Conservation (phyloP, 768 basidiomycete genomes). For the Hypholoma sublateritium region DNA sequence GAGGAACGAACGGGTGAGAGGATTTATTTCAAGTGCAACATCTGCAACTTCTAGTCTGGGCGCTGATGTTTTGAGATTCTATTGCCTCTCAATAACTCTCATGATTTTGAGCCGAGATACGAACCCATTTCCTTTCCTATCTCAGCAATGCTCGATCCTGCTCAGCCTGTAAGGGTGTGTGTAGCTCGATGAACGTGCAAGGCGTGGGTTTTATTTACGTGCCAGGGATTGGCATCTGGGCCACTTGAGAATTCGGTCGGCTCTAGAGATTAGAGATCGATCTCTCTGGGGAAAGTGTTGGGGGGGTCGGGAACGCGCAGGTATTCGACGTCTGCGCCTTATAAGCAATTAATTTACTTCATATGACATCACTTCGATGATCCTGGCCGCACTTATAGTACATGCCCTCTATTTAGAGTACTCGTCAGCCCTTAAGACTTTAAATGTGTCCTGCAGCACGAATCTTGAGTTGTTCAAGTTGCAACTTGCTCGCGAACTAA, state of each 20-base stretch:
- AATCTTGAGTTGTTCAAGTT: constrained; percentile 1
- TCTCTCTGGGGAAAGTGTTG: too few species aligned
- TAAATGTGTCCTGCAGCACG: neutral
- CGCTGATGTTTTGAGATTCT: too few species aligned
- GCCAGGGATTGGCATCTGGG: too few species aligned
- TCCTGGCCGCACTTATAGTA: neutral
- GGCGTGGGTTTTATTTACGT: too few species aligned
- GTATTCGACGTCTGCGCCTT: neutral
- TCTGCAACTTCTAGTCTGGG: too few species aligned
- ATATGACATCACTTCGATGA: neutral
- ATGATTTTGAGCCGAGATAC: neutral
- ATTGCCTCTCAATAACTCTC: too few species aligned
- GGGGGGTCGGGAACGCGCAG: too few species aligned
- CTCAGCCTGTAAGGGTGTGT: neutral
- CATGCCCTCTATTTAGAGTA: neutral
- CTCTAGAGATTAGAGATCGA: too few species aligned
- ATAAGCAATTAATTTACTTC: neutral
- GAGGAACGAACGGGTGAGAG: too few species aligned
- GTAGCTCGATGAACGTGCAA: too few species aligned
- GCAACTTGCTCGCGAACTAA: constrained; percentile 1
- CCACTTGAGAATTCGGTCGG: too few species aligned
- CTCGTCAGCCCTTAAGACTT: constrained; percentile 3
- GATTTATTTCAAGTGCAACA: too few species aligned
- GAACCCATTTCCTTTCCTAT: neutral
- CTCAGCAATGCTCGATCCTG: neutral